A percentile compares a stretch with the other conserved stretches of the same genome.
These are phyloP conservation scores for Vaccinium myrtillus DNA, from an alignment of 148 eudicot genomes.

Conservation along the genomic window DNA sequence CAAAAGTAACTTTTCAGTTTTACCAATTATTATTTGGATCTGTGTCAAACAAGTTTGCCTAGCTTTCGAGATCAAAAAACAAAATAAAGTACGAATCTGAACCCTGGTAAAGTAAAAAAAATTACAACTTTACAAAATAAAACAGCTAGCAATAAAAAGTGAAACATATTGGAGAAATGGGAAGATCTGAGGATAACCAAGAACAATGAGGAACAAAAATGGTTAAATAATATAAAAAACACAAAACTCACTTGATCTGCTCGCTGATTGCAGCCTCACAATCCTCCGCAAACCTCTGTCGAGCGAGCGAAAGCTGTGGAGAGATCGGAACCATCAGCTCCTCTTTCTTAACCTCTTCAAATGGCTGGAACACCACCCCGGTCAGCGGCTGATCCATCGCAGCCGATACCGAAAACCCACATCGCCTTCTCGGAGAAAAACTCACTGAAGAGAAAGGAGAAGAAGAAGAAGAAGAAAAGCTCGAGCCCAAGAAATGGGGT, in stretches of 20 bases:
- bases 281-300: conserved; percentile 47
- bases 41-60: background rate
- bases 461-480: background rate
- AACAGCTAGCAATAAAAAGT: background rate
- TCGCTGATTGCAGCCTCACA: conserved; percentile 76
- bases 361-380: conserved; percentile 73
- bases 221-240: background rate
- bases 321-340: conserved; percentile 45
- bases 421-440: conserved; percentile 11
- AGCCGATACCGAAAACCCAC: conserved; percentile 26
- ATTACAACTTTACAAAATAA: background rate
- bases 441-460: background rate
- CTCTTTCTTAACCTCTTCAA: conserved; percentile 75
- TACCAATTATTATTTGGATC: background rate
- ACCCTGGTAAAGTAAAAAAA: background rate
- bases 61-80: background rate
- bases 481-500: background rate
- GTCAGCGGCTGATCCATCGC: conserved; percentile 31
- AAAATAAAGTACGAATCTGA: background rate
- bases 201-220: background rate
- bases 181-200: background rate
- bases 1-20: background rate
- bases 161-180: background rate
- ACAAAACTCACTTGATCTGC: conserved; percentile 65
- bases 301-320: conserved; percentile 55